These are phyloP conservation scores for Fraxinus xanthoxyloides DNA, from an alignment of 305 asterid genomes.

Conservation along the genomic window DNA sequence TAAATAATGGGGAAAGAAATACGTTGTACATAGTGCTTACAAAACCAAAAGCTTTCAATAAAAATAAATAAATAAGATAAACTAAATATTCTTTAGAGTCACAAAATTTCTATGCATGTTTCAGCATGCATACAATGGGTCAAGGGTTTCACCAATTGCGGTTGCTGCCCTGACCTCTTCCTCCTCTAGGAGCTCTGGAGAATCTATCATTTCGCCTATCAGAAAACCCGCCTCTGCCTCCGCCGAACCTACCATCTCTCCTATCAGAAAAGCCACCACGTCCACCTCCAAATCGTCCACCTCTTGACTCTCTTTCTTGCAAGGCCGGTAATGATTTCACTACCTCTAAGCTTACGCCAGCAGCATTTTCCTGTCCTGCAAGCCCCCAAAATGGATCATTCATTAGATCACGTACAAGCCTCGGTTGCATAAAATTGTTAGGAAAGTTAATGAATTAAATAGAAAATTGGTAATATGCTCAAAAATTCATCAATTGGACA, in stretches of 20 bases:
- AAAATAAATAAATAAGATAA: background rate
- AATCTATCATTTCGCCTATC: slow-evolving; percentile 23
- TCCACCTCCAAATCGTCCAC: slow-evolving; percentile 50
- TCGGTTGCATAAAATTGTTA: background rate
- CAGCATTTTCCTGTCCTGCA: slow-evolving; percentile 61
- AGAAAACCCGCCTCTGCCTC: slow-evolving; percentile 18
- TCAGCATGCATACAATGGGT: background rate
- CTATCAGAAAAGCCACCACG: slow-evolving; percentile 46
- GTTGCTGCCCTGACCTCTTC: background rate
- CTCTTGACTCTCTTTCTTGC: slow-evolving; percentile 61
- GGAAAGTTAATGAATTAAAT: background rate
- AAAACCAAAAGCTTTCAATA: background rate
- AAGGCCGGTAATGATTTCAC: slow-evolving; percentile 61
- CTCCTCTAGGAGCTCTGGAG: slow-evolving; percentile 12
- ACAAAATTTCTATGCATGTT: background rate
- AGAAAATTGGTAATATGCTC: background rate
- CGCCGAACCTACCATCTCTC: slow-evolving; percentile 27
- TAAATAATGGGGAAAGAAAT: background rate
- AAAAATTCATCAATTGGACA: background rate
- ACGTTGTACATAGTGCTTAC: background rate
- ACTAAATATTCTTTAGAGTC: background rate
- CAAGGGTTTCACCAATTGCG: background rate
- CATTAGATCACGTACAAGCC: background rate
- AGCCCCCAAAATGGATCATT: background rate
- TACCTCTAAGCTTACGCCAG: slow-evolving; percentile 58